A percentile compares a stretch with the other conserved stretches of the same genome.
Evolutionary conservation across 805 yeast species (phyloP).

Genomic region (Candida maesae): DNA sequence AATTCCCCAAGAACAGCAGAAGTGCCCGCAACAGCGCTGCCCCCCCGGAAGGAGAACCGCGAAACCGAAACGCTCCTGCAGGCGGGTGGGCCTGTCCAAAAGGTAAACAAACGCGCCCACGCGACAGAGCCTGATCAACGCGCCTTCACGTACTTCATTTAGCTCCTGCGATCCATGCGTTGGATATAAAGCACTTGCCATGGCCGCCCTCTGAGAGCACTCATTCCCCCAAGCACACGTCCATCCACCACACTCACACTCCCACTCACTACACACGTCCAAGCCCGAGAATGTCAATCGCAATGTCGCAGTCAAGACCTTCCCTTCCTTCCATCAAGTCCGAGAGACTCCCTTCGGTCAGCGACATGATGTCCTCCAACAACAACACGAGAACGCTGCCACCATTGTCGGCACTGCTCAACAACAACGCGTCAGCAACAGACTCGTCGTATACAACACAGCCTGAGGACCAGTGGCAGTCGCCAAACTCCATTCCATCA

Average conservation of each 20-base stretch:
- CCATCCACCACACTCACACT: background rate
- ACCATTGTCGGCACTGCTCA: slow-evolving; percentile 19
- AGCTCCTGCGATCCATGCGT: slow-evolving; percentile 8
- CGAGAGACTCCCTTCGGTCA: slow-evolving; percentile 7
- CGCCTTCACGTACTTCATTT: slow-evolving; percentile 9
- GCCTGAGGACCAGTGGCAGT: slow-evolving; percentile 1
- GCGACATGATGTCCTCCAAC: background rate
- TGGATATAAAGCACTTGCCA: slow-evolving; percentile 1
- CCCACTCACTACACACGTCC: background rate
- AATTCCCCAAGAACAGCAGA: too few species aligned
- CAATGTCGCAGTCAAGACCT: slow-evolving; percentile 19
- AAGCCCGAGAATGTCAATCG: slow-evolving; percentile 12
- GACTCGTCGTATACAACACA: slow-evolving; percentile 7
- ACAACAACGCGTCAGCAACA: background rate
- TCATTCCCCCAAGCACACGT: too few species aligned
- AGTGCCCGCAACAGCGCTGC: too few species aligned
- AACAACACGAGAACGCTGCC: slow-evolving; percentile 12
- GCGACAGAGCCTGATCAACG: slow-evolving; percentile 1
- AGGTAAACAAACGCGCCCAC: slow-evolving; percentile 15
- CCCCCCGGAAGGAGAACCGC: too few species aligned
- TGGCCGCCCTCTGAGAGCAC: background rate
- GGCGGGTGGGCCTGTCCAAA: slow-evolving; percentile 5
- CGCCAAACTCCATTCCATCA: slow-evolving; percentile 12
- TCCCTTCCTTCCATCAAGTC: slow-evolving; percentile 16
- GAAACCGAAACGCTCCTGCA: background rate